These are phyloP conservation scores for Huntiella omanensis DNA, from an alignment of 2,329 filamentous ascomycete species.

Conservation along the genomic window DNA sequence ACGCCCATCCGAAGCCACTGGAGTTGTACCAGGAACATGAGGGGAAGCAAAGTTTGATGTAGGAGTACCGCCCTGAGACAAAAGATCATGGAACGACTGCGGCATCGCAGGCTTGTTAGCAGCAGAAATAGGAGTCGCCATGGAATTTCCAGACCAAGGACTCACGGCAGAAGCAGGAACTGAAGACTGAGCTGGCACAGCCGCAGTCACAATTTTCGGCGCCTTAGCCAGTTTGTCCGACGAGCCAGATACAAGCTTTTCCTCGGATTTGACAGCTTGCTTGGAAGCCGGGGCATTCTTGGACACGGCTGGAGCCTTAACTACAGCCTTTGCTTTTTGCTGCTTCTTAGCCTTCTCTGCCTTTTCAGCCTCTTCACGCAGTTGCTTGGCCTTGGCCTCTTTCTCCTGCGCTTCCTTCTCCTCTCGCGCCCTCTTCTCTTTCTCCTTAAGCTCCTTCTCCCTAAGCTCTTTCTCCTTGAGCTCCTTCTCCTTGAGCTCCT, in stretches of 20 bases:
- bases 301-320: background rate
- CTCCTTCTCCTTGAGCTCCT: conserved; percentile 40
- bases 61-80: conserved; percentile 41
- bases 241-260: too few species aligned
- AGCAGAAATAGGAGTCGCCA: background rate
- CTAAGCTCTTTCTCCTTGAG: conserved; percentile 53
- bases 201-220: too few species aligned
- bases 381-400: conserved; percentile 19
- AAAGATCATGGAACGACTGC: conserved; percentile 23
- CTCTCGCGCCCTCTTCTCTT: conserved; percentile 59
- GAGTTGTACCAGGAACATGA: conserved; percentile 59
- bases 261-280: too few species aligned
- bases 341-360: background rate
- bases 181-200: background rate
- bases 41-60: conserved; percentile 51
- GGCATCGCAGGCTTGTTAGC: conserved; percentile 1
- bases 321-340: background rate
- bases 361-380: background rate
- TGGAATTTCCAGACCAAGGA: background rate
- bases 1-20: conserved; percentile 50
- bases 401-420: conserved; percentile 48
- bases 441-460: conserved; percentile 68
- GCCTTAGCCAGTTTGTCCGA: too few species aligned
- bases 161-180: background rate
- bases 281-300: too few species aligned